These are phyloP conservation scores for Penicillium nordicum DNA, from an alignment of 2,329 filamentous ascomycete species.

Conservation along the genomic window DNA sequence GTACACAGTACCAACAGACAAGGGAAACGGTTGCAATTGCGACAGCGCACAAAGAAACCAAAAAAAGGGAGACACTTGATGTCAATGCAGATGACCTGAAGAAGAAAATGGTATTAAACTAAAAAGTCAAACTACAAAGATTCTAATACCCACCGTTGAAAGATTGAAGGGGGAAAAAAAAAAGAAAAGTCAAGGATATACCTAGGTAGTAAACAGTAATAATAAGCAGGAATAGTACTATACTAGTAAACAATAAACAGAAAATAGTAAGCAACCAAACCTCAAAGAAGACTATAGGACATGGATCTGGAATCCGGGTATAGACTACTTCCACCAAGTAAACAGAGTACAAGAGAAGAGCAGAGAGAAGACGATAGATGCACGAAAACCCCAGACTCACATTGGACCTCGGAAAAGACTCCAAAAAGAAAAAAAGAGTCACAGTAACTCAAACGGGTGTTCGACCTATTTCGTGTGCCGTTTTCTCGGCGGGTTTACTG, in stretches of 20 bases:
- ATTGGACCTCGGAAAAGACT: not conserved
- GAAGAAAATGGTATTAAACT: not conserved
- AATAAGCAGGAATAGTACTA: not conserved
- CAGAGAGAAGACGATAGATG: not conserved
- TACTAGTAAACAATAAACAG: not conserved
- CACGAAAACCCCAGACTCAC: not conserved
- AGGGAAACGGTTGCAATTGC: constrained; percentile 12
- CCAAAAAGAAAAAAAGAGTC: not conserved
- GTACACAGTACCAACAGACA: constrained; percentile 3
- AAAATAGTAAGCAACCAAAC: not conserved
- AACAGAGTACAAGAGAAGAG: not conserved
- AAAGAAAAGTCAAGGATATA: not conserved
- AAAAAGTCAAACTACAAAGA: not conserved
- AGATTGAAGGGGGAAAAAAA: not conserved
- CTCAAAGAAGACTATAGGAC: not conserved
- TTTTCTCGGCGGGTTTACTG: constrained; percentile 38
- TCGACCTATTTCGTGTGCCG: not conserved
- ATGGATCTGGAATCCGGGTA: not conserved
- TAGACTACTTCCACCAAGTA: not conserved
- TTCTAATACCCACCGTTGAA: constrained; percentile 8
- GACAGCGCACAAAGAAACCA: constrained; percentile 15
- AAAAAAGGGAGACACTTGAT: not conserved
- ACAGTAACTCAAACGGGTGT: constrained; percentile 1
- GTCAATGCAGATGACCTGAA: constrained; percentile 17
- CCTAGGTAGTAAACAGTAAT: not conserved